A percentile compares a stretch with the other conserved stretches of the same genome.
phyloP scores from a whole-genome alignment of 345 rosid species.

The Salix arbutifolia region DNA sequence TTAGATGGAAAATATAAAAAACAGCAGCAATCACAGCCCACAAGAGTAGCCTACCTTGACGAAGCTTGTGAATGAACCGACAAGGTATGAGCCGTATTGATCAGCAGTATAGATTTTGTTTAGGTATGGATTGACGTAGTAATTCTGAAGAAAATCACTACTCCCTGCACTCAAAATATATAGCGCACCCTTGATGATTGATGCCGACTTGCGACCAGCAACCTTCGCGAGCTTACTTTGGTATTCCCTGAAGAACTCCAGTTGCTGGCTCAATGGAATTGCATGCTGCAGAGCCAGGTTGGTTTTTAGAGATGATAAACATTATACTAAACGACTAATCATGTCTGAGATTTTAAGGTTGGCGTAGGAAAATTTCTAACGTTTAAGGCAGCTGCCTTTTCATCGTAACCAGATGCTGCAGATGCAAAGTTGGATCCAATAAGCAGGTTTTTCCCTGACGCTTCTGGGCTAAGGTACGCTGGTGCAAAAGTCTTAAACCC shows the following conservation, averaged over 20 bases:
- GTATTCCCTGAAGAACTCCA: conserved; percentile 76
- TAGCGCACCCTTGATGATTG: conserved; percentile 57
- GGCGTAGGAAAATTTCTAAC: conserved; percentile 22
- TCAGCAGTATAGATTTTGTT: conserved; percentile 57
- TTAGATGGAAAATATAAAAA: too few species aligned
- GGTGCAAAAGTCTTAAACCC: conserved; percentile 75
- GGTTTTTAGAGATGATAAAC: not conserved
- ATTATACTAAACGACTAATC: not conserved
- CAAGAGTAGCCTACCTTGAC: conserved; percentile 37
- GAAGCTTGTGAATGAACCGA: conserved; percentile 48
- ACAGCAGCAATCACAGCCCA: too few species aligned
- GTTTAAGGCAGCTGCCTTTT: conserved; percentile 54
- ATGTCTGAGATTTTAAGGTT: not conserved
- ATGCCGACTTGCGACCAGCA: conserved; percentile 50
- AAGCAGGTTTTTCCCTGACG: conserved; percentile 85
- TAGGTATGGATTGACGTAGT: conserved; percentile 70
- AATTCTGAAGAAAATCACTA: conserved; percentile 84
- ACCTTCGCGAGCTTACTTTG: conserved; percentile 55
- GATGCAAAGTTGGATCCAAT: conserved; percentile 93
- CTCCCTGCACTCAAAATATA: conserved; percentile 77
- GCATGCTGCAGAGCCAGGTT: conserved; percentile 56
- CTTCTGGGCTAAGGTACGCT: conserved; percentile 82
- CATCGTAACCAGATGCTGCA: conserved; percentile 90
- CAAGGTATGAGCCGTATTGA: conserved; percentile 58
- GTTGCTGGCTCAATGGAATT: conserved; percentile 65